Base-by-base conservation (phyloP, 2,329 filamentous ascomycete species). In the Ophiostoma fasciatum region DNA sequence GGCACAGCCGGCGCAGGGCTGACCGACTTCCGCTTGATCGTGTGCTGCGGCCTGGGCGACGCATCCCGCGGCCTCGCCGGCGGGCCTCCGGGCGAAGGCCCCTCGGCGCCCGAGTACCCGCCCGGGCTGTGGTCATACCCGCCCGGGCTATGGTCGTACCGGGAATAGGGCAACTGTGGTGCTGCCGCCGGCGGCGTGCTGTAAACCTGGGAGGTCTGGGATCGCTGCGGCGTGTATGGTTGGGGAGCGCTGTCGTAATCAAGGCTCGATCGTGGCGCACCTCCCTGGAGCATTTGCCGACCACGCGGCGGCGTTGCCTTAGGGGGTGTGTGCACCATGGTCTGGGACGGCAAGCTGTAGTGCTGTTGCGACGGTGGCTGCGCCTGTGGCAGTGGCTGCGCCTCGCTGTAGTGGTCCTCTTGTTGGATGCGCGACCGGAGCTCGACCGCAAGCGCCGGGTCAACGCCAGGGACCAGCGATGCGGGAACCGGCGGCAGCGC, bases 11-110 rank as follows among this genome's bases (percentile, higher is more conserved):
- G 79, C 2, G 71, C 69, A 3, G 81, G 78, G 47, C 79, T 84
- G 22, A 85, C 71, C 1, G 80, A 84, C 53, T 87, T 87, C 35
- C 81, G 72, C 41, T 60, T 65, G 42, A 75, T 73, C 23, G 67
- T 71, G 43, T 70, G 66, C 46, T 64, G 53, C 13, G 51, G 45
- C 32, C 42, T 41, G 12, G 66, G 66, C 30, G 59, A 67, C 35
- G 56, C 52, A 13, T 54, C 57, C 22, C 58, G 54, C n/a, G 55
- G 56, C 42, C 59, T 62, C 36, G 60, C 43, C 10, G 17, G n/a
- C n/a, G n/a, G n/a, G n/a, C n/a, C n/a, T n/a, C n/a, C n/a, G n/a
- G n/a, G n/a, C n/a, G n/a, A n/a, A n/a, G n/a, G n/a, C n/a, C n/a
- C n/a, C n/a, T n/a, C n/a, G n/a, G n/a, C n/a, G n/a, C n/a, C n/a